Base-by-base conservation (phyloP, 106 monocot species). In the Dactylorhiza incarnata region DNA sequence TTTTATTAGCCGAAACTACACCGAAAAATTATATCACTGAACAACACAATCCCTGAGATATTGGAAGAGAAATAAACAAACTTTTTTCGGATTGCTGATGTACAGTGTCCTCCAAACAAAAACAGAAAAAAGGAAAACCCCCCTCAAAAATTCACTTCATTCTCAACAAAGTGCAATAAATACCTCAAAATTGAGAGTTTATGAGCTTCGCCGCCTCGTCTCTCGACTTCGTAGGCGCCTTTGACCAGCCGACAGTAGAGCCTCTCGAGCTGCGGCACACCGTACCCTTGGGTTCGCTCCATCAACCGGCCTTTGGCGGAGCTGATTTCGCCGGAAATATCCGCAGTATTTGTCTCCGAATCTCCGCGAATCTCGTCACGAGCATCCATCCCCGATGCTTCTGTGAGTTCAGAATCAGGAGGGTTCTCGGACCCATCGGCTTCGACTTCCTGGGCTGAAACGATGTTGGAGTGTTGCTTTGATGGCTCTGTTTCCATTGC, bases 201-300 rank as follows among this genome's bases (percentile, higher is more conserved):
- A 65, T 76, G 53, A 78, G 91, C 87, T 69, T 76, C 80, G n/a
- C 26, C 70, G 45, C 48, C 83, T 77, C 85, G 86, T 78, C 61
- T 79, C 76, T 16, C 87, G 16, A 78, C 50, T 17, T 77, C 70
- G 71, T 94, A 78, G 16, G 82, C 80, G 23, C 87, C 79, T 85
- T 78, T 91, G 14, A 97, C 48, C 20, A 97, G 61, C 23, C 86
- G 82, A 4, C 89, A 79, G 50, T 94, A 99, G 13, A 99, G 84
- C 81, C 84, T 89, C 82, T 99, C 97, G 6, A 99, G 86, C 84
- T 86, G 87, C 13, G 94, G 94, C 43, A 94, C 78, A 8, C 94
- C 86, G 6, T 83, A 94, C 0, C 75, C 88, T 62, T 74, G 74
- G 17, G 75, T 86, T 46, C 73, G 76, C 7, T 89, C 86, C 81